These are phyloP conservation scores for Colletotrichum chrysophilum DNA, from an alignment of 2,329 filamentous ascomycete species.

Conservation along the genomic window DNA sequence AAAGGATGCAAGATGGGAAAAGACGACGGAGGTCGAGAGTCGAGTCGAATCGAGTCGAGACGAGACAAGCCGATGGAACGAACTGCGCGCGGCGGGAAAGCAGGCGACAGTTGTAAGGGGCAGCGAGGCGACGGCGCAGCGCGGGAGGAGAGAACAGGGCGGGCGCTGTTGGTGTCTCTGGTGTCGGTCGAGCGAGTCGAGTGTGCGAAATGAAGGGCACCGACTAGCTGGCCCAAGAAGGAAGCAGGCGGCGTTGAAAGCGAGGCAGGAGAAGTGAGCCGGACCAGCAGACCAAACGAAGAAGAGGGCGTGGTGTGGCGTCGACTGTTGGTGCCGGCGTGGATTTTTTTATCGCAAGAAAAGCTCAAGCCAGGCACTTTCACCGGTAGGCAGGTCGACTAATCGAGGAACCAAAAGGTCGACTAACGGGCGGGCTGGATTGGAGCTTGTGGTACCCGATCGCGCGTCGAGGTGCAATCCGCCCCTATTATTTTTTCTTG, in stretches of 20 bases:
- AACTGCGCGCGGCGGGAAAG: neutral
- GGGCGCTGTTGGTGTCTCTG: neutral
- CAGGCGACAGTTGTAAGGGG: conserved; percentile 13
- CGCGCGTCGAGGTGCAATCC: conserved; percentile 6
- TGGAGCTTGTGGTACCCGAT: conserved; percentile 5
- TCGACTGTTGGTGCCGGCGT: conserved; percentile 3
- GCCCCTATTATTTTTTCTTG: conserved; percentile 6
- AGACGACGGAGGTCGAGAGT: conserved; percentile 2
- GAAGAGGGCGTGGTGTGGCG: conserved; percentile 7
- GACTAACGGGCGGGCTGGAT: neutral
- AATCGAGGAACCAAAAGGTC: neutral
- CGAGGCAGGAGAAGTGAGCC: conserved; percentile 2
- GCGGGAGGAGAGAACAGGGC: conserved; percentile 1
- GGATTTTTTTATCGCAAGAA: neutral
- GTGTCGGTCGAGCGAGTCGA: neutral
- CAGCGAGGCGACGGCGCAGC: neutral
- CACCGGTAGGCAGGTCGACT: neutral
- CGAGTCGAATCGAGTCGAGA: neutral
- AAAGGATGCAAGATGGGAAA: conserved; percentile 3
- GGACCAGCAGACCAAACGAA: neutral
- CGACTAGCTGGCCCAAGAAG: conserved; percentile 12
- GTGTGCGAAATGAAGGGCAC: conserved; percentile 18
- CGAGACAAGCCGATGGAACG: neutral
- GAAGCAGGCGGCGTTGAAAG: conserved; percentile 15
- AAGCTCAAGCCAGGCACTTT: neutral